These are phyloP conservation scores for Fusarium sp. DNA, from an alignment of 2,329 filamentous ascomycete species.

Conservation along the genomic window DNA sequence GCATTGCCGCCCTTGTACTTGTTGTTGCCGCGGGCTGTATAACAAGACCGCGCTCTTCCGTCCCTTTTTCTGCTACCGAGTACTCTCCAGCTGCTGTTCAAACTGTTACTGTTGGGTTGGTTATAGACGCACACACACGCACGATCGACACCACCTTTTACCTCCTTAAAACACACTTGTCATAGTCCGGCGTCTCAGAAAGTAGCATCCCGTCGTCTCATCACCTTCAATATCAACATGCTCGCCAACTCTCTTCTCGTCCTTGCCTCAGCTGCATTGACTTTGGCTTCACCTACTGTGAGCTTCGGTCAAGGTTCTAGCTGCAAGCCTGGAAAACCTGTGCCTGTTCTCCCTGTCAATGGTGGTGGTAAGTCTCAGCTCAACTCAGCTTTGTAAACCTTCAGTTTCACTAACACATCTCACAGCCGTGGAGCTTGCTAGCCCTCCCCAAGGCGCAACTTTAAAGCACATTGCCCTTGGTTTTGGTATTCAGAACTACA, in stretches of 20 bases:
- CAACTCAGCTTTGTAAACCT: slow-evolving; percentile 1
- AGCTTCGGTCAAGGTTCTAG: slow-evolving; percentile 36
- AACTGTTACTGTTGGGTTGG: slow-evolving; percentile 27
- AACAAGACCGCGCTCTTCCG: slow-evolving; percentile 33
- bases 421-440: slow-evolving; percentile 60
- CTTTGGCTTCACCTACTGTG: slow-evolving; percentile 48
- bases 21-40: slow-evolving; percentile 41
- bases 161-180: slow-evolving; percentile 24
- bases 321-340: slow-evolving; percentile 29
- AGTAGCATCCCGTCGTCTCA: slow-evolving; percentile 23
- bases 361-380: slow-evolving; percentile 53
- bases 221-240: slow-evolving; percentile 46
- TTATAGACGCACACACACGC: slow-evolving; percentile 8
- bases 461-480: slow-evolving; percentile 71
- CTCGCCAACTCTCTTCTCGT: slow-evolving; percentile 52
- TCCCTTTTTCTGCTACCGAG: slow-evolving; percentile 4
- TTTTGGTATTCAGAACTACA: slow-evolving; percentile 78
- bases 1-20: slow-evolving; percentile 44
- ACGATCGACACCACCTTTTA: slow-evolving; percentile 40
- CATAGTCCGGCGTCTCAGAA: slow-evolving; percentile 27
- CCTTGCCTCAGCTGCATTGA: slow-evolving; percentile 53
- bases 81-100: slow-evolving; percentile 15
- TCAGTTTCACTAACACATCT: slow-evolving; percentile 35
- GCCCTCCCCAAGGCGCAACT: slow-evolving; percentile 54
- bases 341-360: slow-evolving; percentile 56